A percentile compares a stretch with the other conserved stretches of the same genome.
Evolutionary conservation across 495 filamentous ascomycete species (phyloP).

Genomic region (Penicillium egyptiacum): DNA sequence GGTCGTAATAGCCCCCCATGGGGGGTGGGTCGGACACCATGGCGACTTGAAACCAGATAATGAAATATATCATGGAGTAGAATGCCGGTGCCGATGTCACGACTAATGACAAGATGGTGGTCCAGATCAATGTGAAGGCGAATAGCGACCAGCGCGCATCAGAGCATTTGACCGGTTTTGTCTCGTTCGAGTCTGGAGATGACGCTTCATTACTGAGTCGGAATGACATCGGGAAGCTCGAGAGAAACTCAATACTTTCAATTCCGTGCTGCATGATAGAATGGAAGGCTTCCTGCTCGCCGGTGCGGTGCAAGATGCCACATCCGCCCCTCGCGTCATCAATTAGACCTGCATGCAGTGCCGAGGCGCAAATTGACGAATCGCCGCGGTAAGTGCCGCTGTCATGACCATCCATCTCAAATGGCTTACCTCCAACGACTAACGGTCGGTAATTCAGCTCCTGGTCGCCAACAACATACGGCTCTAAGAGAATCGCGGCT

Average conservation of each 20-base stretch:
- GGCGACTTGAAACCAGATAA: conserved; percentile 73
- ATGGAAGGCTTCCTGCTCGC: conserved; percentile 56
- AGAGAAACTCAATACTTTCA: conserved; percentile 61
- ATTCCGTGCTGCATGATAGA: conserved; percentile 59
- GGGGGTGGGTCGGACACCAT: conserved; percentile 69
- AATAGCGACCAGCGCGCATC: conserved; percentile 71
- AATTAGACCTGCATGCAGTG: conserved; percentile 72
- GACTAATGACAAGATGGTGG: conserved; percentile 61
- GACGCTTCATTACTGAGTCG: conserved; percentile 46
- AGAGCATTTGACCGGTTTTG: conserved; percentile 44
- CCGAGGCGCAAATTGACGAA: conserved; percentile 72
- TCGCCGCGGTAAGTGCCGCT: conserved; percentile 68
- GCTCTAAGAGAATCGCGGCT: conserved; percentile 63
- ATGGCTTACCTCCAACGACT: conserved; percentile 65
- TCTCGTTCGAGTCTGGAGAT: conserved; percentile 17
- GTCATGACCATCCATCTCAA: conserved; percentile 34
- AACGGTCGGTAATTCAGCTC: conserved; percentile 64
- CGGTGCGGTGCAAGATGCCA: conserved; percentile 64
- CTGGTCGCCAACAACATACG: conserved; percentile 65
- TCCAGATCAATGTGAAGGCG: conserved; percentile 62
- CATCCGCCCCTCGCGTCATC: conserved; percentile 66
- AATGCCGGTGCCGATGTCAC: conserved; percentile 64
- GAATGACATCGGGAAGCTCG: conserved; percentile 70
- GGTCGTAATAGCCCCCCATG: conserved; percentile 45
- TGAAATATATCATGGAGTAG: conserved; percentile 64